phyloP scores from a whole-genome alignment of 2,329 filamentous ascomycete species.

The Rutstroemia sp. region DNA sequence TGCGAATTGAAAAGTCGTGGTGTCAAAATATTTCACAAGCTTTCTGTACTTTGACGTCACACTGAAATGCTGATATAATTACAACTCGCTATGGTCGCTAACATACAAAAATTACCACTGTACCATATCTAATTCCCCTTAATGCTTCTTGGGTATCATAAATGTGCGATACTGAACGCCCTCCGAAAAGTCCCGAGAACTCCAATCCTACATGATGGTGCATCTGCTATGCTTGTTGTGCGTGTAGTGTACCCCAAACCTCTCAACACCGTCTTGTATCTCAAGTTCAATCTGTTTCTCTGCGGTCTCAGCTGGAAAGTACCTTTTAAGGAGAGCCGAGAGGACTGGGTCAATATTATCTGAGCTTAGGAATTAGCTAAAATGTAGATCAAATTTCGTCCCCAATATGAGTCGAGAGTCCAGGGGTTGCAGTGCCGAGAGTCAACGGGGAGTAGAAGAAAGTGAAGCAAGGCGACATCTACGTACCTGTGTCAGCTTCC shows the following conservation, averaged over 20 bases:
- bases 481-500: conserved; percentile 56
- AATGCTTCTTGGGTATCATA: too few relatives aligned
- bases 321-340: conserved; percentile 62
- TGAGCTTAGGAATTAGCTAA: conserved; percentile 21
- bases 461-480: not conserved
- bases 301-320: conserved; percentile 66
- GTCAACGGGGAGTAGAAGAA: not conserved
- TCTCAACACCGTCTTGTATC: conserved; percentile 63
- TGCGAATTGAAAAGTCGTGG: not conserved
- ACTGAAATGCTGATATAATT: not conserved
- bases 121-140: too few relatives aligned
- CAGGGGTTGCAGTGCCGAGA: not conserved
- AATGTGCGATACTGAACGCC: too few relatives aligned
- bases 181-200: too few relatives aligned
- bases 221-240: conserved; percentile 45
- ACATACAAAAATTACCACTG: too few relatives aligned
- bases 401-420: not conserved
- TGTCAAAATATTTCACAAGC: not conserved
- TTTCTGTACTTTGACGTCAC: not conserved
- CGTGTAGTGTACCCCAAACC: conserved; percentile 60
- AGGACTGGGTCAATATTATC: conserved; percentile 64
- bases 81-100: too few relatives aligned
- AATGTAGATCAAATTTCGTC: not conserved
- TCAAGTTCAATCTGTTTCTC: conserved; percentile 67
- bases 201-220: conserved; percentile 43